Evolutionary conservation across 2,329 filamentous ascomycete genomes (phyloP), one percentile per base, ranked within the genome.

Genomic region (Fusarium buharicum): DNA sequence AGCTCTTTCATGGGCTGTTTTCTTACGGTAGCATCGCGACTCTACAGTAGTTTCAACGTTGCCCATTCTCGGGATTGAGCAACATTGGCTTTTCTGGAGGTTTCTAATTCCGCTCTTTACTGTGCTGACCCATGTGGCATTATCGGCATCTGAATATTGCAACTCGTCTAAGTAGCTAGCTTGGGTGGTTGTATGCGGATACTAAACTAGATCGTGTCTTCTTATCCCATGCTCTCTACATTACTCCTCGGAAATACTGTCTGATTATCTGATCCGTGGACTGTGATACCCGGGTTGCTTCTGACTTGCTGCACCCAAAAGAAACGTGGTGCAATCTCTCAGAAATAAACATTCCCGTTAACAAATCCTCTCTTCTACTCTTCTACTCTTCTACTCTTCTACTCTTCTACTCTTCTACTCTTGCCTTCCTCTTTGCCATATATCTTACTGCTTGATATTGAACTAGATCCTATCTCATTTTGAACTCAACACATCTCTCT

Each of bases 211-310:
- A 43, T 37, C 20, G 22, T 47, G 30, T 44, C 58, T 50, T 37
- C 33, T 43, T 22, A 39, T 31, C 36, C 52, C 55, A 17, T 47
- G 48, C n/a, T 33, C 6, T n/a, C 10, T 18, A 18, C 24, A 33
- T 31, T 58, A 45, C 43, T 18, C 45, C 37, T 43, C 16, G 34
- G 17, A 28, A 36, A 16, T 28, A 16, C 16, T 13, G 46, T 49
- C 44, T 37, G 47, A 43, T 54, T 64, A 66, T 64, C 62, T 59
- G 57, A 62, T 64, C 62, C 34, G 44, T 31, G 9, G 43, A n/a
- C 30, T 55, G 56, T 52, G 33, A 44, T 36, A 22, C 39, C 36
- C 48, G 33, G 36, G 43, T 33, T 22, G 16, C 34, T 46, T 47
- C 57, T 22, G 49, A 39, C 22, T 27, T 34, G 20, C 14, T 47